Percentiles rank a stretch among this genome's conserved stretches.
Conservation (phyloP, 192 early-diverging fungal species). For the Haplosporangium gracile region DNA sequence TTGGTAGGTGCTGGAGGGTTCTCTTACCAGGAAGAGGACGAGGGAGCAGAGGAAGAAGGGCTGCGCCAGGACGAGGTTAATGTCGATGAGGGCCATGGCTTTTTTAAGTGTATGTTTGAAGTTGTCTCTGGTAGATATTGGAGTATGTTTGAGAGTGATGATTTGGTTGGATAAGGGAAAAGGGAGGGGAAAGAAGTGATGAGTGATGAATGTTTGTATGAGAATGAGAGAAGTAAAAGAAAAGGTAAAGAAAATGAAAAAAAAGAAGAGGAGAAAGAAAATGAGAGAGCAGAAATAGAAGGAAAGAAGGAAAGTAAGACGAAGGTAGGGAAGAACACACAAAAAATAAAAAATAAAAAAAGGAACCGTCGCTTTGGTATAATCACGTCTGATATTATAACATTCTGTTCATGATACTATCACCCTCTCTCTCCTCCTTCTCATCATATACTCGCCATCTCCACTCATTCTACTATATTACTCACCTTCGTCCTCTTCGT, state of each 20-base stretch:
- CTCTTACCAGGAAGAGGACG: conserved; percentile 37
- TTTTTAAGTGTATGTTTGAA: background rate
- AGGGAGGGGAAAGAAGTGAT: background rate
- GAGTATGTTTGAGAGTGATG: background rate
- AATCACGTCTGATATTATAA: too few relatives aligned
- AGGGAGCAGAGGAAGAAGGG: conserved; percentile 49
- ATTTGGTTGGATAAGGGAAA: background rate
- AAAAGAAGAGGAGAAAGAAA: background rate
- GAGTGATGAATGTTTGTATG: background rate
- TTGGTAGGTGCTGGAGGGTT: too few relatives aligned
- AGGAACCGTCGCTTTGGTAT: too few relatives aligned
- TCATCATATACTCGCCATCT: too few relatives aligned
- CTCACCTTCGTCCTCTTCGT: too few relatives aligned
- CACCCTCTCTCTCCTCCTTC: too few relatives aligned
- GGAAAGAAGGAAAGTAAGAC: background rate
- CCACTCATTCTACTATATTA: too few relatives aligned
- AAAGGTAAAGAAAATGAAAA: background rate
- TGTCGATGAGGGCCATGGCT: conserved; percentile 19
- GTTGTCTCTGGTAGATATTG: background rate
- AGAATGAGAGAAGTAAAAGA: background rate
- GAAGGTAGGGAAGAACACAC: background rate
- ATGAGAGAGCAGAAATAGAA: background rate
- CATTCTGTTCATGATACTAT: too few relatives aligned
- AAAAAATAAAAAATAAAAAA: background rate
- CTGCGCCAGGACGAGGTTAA: conserved; percentile 44